phyloP scores from a whole-genome alignment of 2,329 filamentous ascomycete genomes.

The Periconia digitata region DNA sequence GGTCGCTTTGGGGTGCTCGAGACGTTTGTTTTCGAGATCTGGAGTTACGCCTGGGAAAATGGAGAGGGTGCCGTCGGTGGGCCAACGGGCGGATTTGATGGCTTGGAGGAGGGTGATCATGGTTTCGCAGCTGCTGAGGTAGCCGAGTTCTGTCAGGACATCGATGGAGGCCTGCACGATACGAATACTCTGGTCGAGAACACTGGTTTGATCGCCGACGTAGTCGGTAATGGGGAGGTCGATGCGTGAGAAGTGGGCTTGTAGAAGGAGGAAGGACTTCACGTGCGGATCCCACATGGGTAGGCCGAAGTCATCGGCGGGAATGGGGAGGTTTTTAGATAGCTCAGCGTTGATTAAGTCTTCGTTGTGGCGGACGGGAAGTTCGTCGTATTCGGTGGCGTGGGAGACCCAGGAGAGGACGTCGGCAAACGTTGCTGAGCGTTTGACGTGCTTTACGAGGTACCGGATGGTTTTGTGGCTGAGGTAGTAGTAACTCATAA shows the following conservation, averaged over 20 bases:
- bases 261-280: conserved; percentile 89
- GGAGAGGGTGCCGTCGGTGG: conserved; percentile 73
- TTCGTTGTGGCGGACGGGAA: conserved; percentile 97
- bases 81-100: conserved; percentile 92
- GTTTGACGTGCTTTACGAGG: conserved; percentile 74
- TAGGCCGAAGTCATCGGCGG: conserved; percentile 64
- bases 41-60: conserved; percentile 74
- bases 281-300: conserved; percentile 99
- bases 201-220: conserved; percentile 84
- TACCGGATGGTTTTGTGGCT: conserved; percentile 93
- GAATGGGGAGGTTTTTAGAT: conserved; percentile 76
- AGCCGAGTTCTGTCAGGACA: conserved; percentile 85
- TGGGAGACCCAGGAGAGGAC: conserved; percentile 89
- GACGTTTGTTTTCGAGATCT: conserved; percentile 47
- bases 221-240: conserved; percentile 95
- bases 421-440: conserved; percentile 75
- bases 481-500: conserved; percentile 98
- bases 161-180: conserved; percentile 96
- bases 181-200: conserved; percentile 94
- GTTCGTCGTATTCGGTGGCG: conserved; percentile 94
- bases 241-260: conserved; percentile 92
- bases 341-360: conserved; percentile 94
- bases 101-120: conserved; percentile 88
- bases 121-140: conserved; percentile 72
- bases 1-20: conserved; percentile 40